These are phyloP conservation scores for Erysimum cheiri DNA, from an alignment of 441 rosid genomes.

Conservation along the genomic window DNA sequence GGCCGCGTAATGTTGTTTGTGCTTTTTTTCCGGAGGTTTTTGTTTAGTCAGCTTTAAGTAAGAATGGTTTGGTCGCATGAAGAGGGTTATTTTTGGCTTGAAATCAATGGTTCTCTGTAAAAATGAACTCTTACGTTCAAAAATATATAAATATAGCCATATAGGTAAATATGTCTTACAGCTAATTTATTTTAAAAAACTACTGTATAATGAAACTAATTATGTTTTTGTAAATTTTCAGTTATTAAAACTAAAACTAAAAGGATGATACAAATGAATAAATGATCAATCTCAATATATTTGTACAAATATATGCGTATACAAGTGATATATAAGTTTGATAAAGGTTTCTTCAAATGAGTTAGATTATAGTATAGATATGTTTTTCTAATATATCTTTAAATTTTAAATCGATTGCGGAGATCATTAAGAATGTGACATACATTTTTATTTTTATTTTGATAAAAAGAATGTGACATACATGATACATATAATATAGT, in stretches of 20 bases:
- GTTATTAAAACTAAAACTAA: no score
- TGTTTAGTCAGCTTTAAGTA: slow-evolving; percentile 20
- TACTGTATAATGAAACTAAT: no score
- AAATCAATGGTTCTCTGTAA: background rate
- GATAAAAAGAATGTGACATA: slow-evolving; percentile 31
- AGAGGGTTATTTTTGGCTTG: background rate
- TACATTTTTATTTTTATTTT: no score
- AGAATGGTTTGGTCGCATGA: background rate
- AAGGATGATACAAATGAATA: no score
- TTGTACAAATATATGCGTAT: background rate
- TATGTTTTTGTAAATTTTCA: no score
- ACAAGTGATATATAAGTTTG: background rate
- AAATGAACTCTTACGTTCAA: slow-evolving; percentile 21
- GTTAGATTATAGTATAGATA: background rate
- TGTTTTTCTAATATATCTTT: background rate
- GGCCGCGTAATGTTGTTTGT: slow-evolving; percentile 8
- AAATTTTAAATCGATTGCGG: background rate
- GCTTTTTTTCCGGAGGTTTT: slow-evolving; percentile 1
- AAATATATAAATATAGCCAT: background rate
- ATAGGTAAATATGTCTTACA: no score
- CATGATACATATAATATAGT: slow-evolving; percentile 20
- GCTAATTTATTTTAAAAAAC: no score
- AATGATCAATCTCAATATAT: no score
- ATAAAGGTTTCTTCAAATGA: background rate
- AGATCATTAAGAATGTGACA: slow-evolving; percentile 13